phyloP scores from a whole-genome alignment of 495 filamentous ascomycete genomes.

The Thermothielavioides terrestris region DNA sequence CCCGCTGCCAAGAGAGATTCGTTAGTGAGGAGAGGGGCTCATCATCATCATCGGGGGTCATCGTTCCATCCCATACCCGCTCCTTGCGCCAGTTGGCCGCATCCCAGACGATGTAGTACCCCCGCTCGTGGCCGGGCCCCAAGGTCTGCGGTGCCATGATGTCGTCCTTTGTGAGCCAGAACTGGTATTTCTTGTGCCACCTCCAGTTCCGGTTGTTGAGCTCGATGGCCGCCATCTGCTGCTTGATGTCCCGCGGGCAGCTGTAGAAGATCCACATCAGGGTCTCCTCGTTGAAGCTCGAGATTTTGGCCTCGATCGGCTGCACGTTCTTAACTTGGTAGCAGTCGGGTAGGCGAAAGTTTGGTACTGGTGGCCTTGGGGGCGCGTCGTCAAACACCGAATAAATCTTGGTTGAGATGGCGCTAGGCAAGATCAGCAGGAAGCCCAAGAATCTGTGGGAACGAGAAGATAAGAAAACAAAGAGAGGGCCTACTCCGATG shows the following conservation, averaged over 20 bases:
- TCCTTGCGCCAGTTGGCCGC: conserved; percentile 75
- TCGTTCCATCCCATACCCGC: conserved; percentile 52
- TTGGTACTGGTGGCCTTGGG: conserved; percentile 64
- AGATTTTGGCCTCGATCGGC: conserved; percentile 65
- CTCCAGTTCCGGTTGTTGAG: conserved; percentile 76
- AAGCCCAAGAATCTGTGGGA: background rate
- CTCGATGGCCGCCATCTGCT: conserved; percentile 75
- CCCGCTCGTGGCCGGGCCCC: conserved; percentile 64
- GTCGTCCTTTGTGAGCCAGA: conserved; percentile 88
- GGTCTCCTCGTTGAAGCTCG: conserved; percentile 81
- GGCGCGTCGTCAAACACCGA: conserved; percentile 64
- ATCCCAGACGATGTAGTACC: conserved; percentile 86
- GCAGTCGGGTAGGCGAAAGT: conserved; percentile 70
- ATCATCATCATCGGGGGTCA: background rate
- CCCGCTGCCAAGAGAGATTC: conserved; percentile 48
- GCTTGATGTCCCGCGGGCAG: conserved; percentile 72
- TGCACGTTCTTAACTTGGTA: conserved; percentile 85
- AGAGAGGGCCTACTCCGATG: conserved; percentile 76
- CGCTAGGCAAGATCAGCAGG: conserved; percentile 14
- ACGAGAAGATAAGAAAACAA: too few species aligned
- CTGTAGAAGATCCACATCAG: conserved; percentile 94
- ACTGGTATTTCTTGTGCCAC: conserved; percentile 79
- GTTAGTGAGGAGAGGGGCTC: conserved; percentile 8
- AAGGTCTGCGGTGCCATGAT: conserved; percentile 58
- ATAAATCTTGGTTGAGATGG: conserved; percentile 41